phyloP scores from a whole-genome alignment of 108 stramenopile genomes.

The Cylindrotheca closterium region DNA sequence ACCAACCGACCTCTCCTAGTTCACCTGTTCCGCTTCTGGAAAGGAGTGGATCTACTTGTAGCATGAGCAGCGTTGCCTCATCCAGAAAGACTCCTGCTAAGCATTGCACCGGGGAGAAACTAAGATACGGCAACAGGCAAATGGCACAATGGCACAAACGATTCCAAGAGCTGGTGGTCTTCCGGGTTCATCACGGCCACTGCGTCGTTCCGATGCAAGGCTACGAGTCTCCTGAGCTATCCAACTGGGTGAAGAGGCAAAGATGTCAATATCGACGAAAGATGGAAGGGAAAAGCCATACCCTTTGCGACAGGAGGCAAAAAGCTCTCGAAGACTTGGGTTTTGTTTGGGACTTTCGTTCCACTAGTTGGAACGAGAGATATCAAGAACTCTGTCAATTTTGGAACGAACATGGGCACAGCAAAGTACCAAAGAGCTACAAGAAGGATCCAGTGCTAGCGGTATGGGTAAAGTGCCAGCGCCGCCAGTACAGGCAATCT shows the following conservation, averaged over 20 bases:
- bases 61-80: neutral
- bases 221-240: conserved; percentile 31
- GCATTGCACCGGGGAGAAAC: neutral
- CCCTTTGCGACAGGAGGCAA: conserved; percentile 25
- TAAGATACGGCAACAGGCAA: neutral
- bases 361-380: conserved; percentile 29
- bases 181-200: conserved; percentile 39
- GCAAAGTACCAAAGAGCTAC: conserved; percentile 22
- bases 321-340: conserved; percentile 27
- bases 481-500: conserved; percentile 45
- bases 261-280: conserved; percentile 40
- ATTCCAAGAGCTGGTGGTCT: conserved; percentile 66
- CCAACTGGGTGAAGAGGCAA: conserved; percentile 55
- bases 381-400: conserved; percentile 21
- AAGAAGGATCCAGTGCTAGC: conserved; percentile 36
- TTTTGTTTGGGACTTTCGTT: conserved; percentile 31
- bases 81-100: neutral
- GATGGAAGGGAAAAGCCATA: conserved; percentile 16
- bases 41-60: neutral
- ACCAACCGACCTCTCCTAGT: neutral
- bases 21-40: neutral
- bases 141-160: conserved; percentile 54
- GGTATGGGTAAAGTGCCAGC: conserved; percentile 57
- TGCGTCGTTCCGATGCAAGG: conserved; percentile 33
- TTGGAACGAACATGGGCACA: conserved; percentile 30